phyloP scores from a whole-genome alignment of 1,284 basidiomycete genomes.

The Heterobasidion irregulare region DNA sequence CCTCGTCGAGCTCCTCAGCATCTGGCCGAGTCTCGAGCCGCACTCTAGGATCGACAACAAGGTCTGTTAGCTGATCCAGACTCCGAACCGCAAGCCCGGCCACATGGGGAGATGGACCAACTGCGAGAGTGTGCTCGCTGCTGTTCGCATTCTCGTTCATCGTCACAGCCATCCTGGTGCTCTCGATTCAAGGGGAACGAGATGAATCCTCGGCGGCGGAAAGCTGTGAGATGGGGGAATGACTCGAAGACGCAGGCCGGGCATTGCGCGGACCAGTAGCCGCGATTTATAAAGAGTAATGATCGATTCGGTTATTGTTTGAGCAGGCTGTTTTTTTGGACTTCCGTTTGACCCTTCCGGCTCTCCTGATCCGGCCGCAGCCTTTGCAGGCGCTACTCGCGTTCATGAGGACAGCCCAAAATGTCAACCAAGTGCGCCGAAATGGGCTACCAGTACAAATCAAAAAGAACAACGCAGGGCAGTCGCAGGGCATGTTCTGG shows the following conservation, averaged over 20 bases:
- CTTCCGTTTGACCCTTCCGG: too few species aligned
- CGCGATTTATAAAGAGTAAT: too few species aligned
- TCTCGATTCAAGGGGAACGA: background rate
- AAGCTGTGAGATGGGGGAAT: background rate
- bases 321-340: too few species aligned
- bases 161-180: background rate
- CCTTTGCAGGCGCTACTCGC: too few species aligned
- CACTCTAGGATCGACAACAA: conserved; percentile 20
- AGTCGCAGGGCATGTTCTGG: too few species aligned
- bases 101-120: background rate
- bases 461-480: too few species aligned
- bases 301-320: too few species aligned
- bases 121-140: background rate
- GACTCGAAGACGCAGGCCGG: background rate
- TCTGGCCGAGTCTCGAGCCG: conserved; percentile 13
- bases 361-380: too few species aligned
- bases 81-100: conserved; percentile 9
- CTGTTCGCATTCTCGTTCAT: background rate
- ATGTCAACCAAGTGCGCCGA: too few species aligned
- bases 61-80: conserved; percentile 13
- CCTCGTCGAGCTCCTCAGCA: conserved; percentile 17
- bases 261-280: background rate
- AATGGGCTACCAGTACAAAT: too few species aligned
- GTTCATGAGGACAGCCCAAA: too few species aligned
- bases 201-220: background rate